Evolutionary conservation across 1,139 yeast species (phyloP).

Genomic region (Taphrina wiesneri): DNA sequence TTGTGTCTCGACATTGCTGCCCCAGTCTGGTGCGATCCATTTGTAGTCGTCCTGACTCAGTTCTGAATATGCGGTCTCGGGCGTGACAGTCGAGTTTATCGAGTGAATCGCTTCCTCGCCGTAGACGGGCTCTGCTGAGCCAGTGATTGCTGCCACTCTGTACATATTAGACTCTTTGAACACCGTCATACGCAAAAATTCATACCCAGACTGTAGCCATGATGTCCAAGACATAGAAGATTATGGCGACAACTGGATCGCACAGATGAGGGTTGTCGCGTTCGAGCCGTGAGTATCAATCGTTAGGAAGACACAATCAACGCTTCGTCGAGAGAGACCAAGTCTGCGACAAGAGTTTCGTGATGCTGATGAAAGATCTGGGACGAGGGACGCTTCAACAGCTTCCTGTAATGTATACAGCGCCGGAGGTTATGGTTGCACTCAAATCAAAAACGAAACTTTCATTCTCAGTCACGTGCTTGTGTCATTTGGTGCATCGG

Average conservation of each 20-base stretch:
- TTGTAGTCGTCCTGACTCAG: slow-evolving; percentile 65
- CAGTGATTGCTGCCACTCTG: slow-evolving; percentile 87
- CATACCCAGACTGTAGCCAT: slow-evolving; percentile 33
- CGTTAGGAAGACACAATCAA: too few species aligned
- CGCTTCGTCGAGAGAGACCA: too few species aligned
- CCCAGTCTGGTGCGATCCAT: slow-evolving; percentile 67
- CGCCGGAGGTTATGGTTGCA: too few species aligned
- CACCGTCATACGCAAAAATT: not conserved
- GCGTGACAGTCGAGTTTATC: slow-evolving; percentile 63
- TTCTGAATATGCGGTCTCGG: slow-evolving; percentile 55
- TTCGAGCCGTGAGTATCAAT: too few species aligned
- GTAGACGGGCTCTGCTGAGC: slow-evolving; percentile 95
- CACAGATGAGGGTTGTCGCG: too few species aligned
- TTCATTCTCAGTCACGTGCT: too few species aligned
- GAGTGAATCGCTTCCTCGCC: slow-evolving; percentile 90
- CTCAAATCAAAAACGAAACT: too few species aligned
- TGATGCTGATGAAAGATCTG: too few species aligned
- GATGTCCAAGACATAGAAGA: slow-evolving; percentile 29
- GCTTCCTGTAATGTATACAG: too few species aligned
- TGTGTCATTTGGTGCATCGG: too few species aligned
- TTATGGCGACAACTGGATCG: not conserved
- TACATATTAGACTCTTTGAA: not conserved
- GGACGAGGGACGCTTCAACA: too few species aligned
- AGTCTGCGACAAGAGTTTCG: too few species aligned
- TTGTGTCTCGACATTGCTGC: slow-evolving; percentile 92